Evolutionary conservation across 441 rosid genomes (phyloP).

Genomic region (Adansonia grandidieri): DNA sequence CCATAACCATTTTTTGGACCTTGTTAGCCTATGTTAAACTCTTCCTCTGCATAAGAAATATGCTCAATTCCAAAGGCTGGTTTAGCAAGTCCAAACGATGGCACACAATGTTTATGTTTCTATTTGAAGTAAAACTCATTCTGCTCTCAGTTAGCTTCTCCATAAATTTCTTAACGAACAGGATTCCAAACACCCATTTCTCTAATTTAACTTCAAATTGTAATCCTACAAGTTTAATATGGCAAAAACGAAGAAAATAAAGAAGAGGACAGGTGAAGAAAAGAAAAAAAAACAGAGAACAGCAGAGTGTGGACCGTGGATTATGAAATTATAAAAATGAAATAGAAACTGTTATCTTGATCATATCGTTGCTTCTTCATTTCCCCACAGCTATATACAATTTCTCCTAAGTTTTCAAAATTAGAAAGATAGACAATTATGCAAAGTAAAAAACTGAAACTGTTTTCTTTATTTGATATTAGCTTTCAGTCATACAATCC

Average conservation of each 20-base stretch:
- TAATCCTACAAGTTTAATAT: neutral
- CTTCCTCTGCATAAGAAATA: too few relatives aligned
- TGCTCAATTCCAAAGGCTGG: neutral
- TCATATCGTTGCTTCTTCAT: neutral
- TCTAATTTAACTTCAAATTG: neutral
- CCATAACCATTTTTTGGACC: neutral
- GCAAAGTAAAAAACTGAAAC: neutral
- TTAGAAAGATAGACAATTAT: conserved; percentile 7
- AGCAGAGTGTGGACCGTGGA: neutral
- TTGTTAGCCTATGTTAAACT: neutral
- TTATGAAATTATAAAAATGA: conserved; percentile 19
- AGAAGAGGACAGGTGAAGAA: neutral
- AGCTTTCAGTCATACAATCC: conserved; percentile 59
- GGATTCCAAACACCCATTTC: neutral
- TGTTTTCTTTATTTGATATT: conserved; percentile 7
- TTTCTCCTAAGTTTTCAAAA: conserved; percentile 21
- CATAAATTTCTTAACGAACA: neutral
- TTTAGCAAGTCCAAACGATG: too few relatives aligned
- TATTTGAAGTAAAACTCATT: neutral
- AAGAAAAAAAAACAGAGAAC: neutral
- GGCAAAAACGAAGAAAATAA: neutral
- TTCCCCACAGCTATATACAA: conserved; percentile 41
- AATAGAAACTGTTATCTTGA: conserved; percentile 15
- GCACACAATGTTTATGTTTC: neutral
- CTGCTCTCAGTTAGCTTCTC: neutral